These are phyloP conservation scores for Salvia hispanica DNA, from an alignment of 257 asterid genomes.

Conservation along the genomic window DNA sequence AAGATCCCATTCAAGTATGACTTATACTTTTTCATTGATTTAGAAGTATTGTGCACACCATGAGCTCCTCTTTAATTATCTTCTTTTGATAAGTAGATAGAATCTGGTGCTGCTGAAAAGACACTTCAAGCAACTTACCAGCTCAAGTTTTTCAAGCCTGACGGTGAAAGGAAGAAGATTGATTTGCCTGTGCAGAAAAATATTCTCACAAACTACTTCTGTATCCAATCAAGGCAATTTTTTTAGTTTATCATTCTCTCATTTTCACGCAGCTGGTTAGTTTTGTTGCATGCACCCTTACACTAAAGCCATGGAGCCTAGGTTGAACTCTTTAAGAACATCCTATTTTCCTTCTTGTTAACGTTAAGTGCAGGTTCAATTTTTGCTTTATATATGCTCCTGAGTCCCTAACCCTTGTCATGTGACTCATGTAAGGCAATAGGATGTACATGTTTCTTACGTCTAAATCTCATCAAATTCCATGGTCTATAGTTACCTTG, in stretches of 20 bases:
- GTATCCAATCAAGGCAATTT: conserved; percentile 63
- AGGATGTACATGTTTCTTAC: not conserved
- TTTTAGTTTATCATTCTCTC: conserved; percentile 19
- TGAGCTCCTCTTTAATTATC: conserved; percentile 12
- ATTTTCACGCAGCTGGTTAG: conserved; percentile 2
- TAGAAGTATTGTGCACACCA: conserved; percentile 2
- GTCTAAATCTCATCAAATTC: conserved; percentile 4
- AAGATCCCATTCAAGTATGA: conserved; percentile 73
- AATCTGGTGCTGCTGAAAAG: conserved; percentile 40
- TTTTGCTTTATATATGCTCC: not conserved
- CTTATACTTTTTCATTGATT: conserved; percentile 8
- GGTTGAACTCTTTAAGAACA: not conserved
- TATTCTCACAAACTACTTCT: conserved; percentile 88
- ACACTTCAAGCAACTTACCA: conserved; percentile 49
- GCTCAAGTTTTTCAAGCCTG: conserved; percentile 63
- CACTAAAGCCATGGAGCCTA: not conserved
- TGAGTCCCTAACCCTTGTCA: conserved; percentile 12
- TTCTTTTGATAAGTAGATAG: conserved; percentile 45
- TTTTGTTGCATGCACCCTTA: not conserved
- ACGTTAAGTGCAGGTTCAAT: not conserved
- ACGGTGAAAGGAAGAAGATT: conserved; percentile 59
- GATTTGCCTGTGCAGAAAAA: conserved; percentile 93
- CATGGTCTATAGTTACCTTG: not conserved
- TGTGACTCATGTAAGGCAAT: not conserved
- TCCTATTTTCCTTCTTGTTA: not conserved